Evolutionary conservation across 1,284 basidiomycete genomes (phyloP).

Genomic region (Cutaneotrichosporon sp.): DNA sequence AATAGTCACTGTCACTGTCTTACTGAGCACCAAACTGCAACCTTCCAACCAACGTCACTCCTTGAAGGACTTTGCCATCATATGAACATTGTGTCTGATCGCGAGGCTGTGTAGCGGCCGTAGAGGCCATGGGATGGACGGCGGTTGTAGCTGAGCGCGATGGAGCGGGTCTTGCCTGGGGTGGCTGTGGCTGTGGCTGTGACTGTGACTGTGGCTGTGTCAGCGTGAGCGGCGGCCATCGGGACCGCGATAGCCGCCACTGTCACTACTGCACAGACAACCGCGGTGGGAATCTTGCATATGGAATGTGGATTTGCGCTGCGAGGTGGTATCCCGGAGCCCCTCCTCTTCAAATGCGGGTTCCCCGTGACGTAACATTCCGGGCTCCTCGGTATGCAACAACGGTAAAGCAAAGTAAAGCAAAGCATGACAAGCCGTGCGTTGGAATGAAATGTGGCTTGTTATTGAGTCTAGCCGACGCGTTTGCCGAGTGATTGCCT

Average conservation of each 20-base stretch:
- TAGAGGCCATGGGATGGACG: background rate
- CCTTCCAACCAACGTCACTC: background rate
- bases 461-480: background rate
- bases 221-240: no score
- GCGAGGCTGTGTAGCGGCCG: background rate
- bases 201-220: background rate
- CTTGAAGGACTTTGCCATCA: background rate
- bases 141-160: background rate
- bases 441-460: background rate
- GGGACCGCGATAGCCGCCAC: background rate
- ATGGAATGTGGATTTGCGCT: background rate
- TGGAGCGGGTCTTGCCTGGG: background rate
- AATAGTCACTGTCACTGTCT: background rate
- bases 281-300: background rate
- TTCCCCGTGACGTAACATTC: no score
- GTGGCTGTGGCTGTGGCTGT: background rate
- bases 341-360: background rate
- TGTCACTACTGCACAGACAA: background rate
- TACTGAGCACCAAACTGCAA: background rate
- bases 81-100: conserved; percentile 1
- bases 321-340: background rate
- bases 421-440: background rate
- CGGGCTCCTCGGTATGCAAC: background rate
- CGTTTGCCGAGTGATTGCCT: background rate
- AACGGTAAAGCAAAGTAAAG: background rate